These are phyloP conservation scores for Rutstroemia sp. DNA, from an alignment of 2,329 filamentous ascomycete species.

Conservation along the genomic window DNA sequence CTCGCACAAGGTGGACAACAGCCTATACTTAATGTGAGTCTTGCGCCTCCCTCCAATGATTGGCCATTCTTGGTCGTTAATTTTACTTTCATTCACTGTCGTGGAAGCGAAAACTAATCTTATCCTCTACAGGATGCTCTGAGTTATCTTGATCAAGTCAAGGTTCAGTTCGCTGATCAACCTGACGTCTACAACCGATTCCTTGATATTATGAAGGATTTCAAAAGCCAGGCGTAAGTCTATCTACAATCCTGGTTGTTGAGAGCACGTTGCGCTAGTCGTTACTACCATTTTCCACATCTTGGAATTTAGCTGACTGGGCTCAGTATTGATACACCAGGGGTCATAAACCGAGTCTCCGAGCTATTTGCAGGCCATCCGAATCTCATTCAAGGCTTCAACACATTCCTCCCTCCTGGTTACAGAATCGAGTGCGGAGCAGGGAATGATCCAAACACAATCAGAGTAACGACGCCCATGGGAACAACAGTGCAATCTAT, in stretches of 20 bases:
- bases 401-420: conserved; percentile 91
- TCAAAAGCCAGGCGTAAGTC: conserved; percentile 89
- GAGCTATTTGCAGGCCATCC: conserved; percentile 94
- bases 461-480: conserved; percentile 93
- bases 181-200: conserved; percentile 97
- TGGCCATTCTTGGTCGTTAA: background rate
- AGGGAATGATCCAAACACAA: conserved; percentile 90
- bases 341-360: conserved; percentile 93
- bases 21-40: conserved; percentile 67
- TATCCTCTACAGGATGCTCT: conserved; percentile 57
- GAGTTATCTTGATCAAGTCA: conserved; percentile 96
- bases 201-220: conserved; percentile 99
- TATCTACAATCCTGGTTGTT: background rate
- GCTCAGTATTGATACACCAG: conserved; percentile 82
- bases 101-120: conserved; percentile 9
- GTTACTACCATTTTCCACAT: background rate
- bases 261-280: conserved; percentile 23
- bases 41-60: background rate
- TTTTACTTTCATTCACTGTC: background rate
- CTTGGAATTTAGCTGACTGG: background rate
- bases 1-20: conserved; percentile 69
- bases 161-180: conserved; percentile 94
- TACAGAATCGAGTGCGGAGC: conserved; percentile 96
- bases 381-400: conserved; percentile 93
- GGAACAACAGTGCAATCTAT: conserved; percentile 95